Evolutionary conservation across 2,329 filamentous ascomycete species (phyloP).

Genomic region (Amesomyces nigricolor): DNA sequence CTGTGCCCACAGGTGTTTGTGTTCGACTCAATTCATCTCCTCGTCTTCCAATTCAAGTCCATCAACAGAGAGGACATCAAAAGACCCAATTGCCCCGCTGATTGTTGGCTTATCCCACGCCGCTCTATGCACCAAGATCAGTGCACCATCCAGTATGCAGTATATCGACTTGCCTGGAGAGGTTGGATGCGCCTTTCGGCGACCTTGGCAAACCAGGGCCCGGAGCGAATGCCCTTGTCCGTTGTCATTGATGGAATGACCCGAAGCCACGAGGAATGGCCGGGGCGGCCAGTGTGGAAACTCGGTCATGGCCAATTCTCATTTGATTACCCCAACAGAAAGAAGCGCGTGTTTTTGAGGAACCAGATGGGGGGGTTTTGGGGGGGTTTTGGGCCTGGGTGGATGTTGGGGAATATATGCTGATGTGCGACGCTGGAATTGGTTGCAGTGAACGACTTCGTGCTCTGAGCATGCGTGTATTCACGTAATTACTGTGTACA

Average conservation of each 20-base stretch:
- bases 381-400: too few species aligned
- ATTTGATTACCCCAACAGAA: too few species aligned
- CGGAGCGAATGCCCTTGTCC: background rate
- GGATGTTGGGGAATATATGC: too few species aligned
- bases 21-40: conserved; percentile 1
- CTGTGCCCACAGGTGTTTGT: conserved; percentile 1
- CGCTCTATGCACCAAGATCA: background rate
- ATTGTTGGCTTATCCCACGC: background rate
- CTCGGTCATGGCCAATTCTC: background rate
- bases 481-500: too few species aligned
- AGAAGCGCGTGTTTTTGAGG: too few species aligned
- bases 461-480: too few species aligned
- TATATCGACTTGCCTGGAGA: conserved; percentile 6
- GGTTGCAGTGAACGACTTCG: too few species aligned
- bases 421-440: too few species aligned
- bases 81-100: background rate
- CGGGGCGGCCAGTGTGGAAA: background rate
- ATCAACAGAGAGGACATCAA: background rate
- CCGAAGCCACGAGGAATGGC: conserved; percentile 1
- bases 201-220: background rate
- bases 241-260: conserved; percentile 1
- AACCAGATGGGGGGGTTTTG: too few species aligned
- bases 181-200: conserved; percentile 3
- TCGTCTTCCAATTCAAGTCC: conserved; percentile 1
- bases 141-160: conserved; percentile 1